A percentile compares a stretch with the other conserved stretches of the same genome.
Conservation (phyloP, 371 early-diverging fungal species). For the Mortierella sp. region DNA sequence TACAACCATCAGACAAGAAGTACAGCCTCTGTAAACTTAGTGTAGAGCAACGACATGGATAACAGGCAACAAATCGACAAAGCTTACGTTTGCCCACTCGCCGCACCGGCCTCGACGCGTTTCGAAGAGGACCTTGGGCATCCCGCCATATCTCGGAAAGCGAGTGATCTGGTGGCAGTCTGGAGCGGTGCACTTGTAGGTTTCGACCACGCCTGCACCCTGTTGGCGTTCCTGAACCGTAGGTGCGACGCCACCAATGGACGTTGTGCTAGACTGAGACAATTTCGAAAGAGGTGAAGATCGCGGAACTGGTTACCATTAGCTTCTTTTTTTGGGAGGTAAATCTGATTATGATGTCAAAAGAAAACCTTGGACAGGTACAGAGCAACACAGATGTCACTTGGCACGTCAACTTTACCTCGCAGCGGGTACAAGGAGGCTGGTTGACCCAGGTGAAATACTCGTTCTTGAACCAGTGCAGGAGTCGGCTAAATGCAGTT, state of each 20-base stretch:
- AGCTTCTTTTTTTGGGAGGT: neutral
- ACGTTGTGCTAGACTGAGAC: conserved; percentile 54
- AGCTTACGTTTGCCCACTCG: conserved; percentile 81
- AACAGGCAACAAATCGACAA: neutral
- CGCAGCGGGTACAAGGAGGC: conserved; percentile 69
- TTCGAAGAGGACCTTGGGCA: conserved; percentile 65
- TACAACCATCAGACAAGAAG: no score
- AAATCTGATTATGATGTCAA: neutral
- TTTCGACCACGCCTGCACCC: conserved; percentile 73
- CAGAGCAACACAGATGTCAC: no score
- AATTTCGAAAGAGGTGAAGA: neutral
- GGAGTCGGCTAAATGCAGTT: conserved; percentile 42
- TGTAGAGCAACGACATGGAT: neutral
- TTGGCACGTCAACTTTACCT: conserved; percentile 40
- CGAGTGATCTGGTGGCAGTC: conserved; percentile 64
- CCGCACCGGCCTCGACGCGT: conserved; percentile 82
- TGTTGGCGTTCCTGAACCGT: conserved; percentile 63
- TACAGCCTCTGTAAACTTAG: no score
- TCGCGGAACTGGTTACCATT: no score
- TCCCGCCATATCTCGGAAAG: conserved; percentile 80
- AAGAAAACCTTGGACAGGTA: neutral
- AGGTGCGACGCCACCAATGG: conserved; percentile 58
- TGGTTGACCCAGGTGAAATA: conserved; percentile 81
- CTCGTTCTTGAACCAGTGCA: conserved; percentile 74
- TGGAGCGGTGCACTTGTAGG: conserved; percentile 62